Evolutionary conservation across 805 yeast genomes (phyloP), one percentile per base, ranked within the genome.

Genomic region (Wickerhamiella dianesei): DNA sequence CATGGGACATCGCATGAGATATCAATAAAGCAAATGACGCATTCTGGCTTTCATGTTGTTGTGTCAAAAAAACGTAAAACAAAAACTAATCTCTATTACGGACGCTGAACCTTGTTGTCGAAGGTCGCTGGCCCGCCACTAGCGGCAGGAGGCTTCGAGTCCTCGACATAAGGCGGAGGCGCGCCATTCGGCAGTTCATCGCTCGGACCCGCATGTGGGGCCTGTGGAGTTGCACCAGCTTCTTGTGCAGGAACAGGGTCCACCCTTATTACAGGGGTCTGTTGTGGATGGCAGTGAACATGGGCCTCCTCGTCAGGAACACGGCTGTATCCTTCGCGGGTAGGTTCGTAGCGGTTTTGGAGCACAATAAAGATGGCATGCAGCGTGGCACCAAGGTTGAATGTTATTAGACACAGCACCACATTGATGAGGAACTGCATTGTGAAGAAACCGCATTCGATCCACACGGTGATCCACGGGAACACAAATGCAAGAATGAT

Each of bases 301-400:
- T 36, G 39, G 8, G 21, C 41, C 25, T 39, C 25, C 25, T 18
- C 41, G 16, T 39, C 41, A 19, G n/a, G 22, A 18, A 19, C 13
- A 20, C 8, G 25, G 21, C 5, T n/a, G 17, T 39, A 39, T 5
- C 41, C 41, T n/a, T 36, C 17, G 8, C 19, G 19, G 5, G 39
- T 6, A 8, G 39, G 19, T 9, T 39, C 41, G n/a, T 39, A 39
- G 8, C 41, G 41, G 14, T 39, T 39, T 14, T 18, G n/a, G 9
- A 39, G 25, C 4, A 39, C 25, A 18, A 39, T 39, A n/a, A 14
- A 39, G 41, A 39, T 39, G 25, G 41, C 41, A n/a, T 39, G 41
- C 4, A 39, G n/a, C 21, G 25, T 21, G n/a, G 25, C 21, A 21
- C 41, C 41, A 18, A 39, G n/a, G 25, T 18, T 18, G 25, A 18